Evolutionary conservation across 768 basidiomycete genomes (phyloP), one percentile per base, ranked within the genome.

Genomic region (Epithele typhae): DNA sequence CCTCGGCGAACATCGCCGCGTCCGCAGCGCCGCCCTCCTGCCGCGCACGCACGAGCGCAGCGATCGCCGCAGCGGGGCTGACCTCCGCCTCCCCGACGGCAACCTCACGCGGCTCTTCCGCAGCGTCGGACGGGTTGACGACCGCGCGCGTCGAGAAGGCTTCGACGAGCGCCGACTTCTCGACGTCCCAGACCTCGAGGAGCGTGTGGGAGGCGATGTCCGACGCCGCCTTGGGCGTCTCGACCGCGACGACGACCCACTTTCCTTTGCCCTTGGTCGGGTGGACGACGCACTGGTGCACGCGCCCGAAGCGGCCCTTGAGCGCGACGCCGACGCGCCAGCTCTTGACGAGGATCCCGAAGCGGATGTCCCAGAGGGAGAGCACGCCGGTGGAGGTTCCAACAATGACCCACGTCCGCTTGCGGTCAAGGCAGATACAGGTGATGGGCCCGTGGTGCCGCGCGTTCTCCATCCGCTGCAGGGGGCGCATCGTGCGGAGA

Each of bases 331-430:
- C 82, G 6, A 82, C 82, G 58, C 82, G 80, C 94, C 95, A 97
- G 49, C 83, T 89, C 63, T 87, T 88, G 53, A 98, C 72, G 4
- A 87, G 70, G 17, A 97, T 70, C 1, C 94, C 93, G 55, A 98
- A 99, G 9, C 95, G 85, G 35, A 92, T 81, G 67, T 99, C 96
- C 93, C 94, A 99, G 3, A 99, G 73, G 0, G 88, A 82, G 11
- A 98, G 68, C 12, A 86, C 79, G 5, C 95, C 96, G 1, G 78
- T 79, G 2, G 86, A 80, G 1, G 95, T 96, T 2, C 91, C 95
- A 15, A 88, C 82, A 11, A 96, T 72, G 21, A 95, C 73, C 95
- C 95, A 98, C 5, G 87, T 78, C 21, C 77, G 81, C 59, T 86
- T 89, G 25, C 81, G 79, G 61, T 95, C 93, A 37, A 92, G 64